A percentile compares a stretch with the other conserved stretches of the same genome.
phyloP scores from a whole-genome alignment of 2,329 filamentous ascomycete genomes.

The Arachnopeziza araneosa region DNA sequence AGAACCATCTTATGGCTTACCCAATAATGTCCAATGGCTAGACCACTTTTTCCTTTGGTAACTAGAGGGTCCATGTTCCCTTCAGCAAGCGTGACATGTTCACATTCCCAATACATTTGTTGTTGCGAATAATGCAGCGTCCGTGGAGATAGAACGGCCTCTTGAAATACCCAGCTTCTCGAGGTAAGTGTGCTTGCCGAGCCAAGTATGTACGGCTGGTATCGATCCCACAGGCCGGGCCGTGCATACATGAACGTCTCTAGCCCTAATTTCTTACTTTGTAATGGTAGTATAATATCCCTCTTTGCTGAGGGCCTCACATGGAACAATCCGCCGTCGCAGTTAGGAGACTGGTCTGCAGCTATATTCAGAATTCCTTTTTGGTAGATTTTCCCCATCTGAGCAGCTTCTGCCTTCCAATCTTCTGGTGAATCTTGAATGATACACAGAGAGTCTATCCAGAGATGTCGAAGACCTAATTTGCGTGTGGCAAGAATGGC shows the following conservation, averaged over 20 bases:
- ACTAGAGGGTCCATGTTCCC: neutral
- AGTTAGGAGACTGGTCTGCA: neutral
- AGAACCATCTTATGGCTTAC: neutral
- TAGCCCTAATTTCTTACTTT: neutral
- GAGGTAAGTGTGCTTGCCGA: neutral
- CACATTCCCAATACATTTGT: neutral
- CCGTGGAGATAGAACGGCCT: neutral
- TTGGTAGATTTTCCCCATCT: neutral
- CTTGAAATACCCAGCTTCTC: neutral
- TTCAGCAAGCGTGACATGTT: neutral
- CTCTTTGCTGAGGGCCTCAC: neutral
- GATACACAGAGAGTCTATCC: slow-evolving; percentile 1
- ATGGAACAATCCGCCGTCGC: neutral
- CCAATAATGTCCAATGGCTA: neutral
- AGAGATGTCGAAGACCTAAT: neutral
- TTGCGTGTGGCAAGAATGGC: neutral
- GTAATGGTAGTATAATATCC: neutral
- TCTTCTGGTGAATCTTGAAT: neutral
- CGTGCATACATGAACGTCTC: neutral
- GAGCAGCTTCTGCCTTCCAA: neutral
- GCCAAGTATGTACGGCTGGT: neutral
- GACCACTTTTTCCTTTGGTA: neutral
- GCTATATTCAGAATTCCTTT: neutral
- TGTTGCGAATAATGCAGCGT: neutral
- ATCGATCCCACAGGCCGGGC: neutral